Evolutionary conservation across 257 asterid species (phyloP).

Genomic region (Solanum etuberosum): DNA sequence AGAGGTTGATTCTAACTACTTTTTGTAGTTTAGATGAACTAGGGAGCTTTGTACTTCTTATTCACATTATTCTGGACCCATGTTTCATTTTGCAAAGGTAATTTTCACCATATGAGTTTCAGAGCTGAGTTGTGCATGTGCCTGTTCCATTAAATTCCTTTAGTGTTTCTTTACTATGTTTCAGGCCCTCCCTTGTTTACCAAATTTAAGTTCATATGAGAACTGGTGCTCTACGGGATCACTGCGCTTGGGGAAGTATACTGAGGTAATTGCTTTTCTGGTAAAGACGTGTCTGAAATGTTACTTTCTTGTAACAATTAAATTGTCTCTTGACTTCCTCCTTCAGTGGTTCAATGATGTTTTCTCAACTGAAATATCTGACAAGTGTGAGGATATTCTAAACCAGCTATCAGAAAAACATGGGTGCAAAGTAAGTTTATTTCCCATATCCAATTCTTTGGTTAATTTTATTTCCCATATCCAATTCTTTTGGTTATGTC

Average conservation of each 20-base stretch:
- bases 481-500: background rate
- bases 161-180: background rate
- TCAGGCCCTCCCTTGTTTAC: constrained; percentile 80
- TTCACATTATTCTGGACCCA: background rate
- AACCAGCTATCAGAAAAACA: constrained; percentile 54
- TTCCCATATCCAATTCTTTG: background rate
- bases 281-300: background rate
- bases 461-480: background rate
- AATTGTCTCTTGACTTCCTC: background rate
- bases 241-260: constrained; percentile 69
- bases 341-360: constrained; percentile 81
- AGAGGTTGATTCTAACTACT: background rate
- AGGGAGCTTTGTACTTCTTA: background rate
- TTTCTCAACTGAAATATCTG: constrained; percentile 72
- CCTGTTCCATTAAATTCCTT: background rate
- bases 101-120: background rate
- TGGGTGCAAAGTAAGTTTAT: constrained; percentile 64
- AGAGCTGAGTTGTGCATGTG: background rate
- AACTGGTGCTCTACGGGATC: constrained; percentile 35
- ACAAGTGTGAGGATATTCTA: constrained; percentile 75
- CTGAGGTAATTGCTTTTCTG: constrained; percentile 37
- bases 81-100: background rate
- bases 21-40: background rate
- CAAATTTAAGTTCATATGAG: constrained; percentile 47
- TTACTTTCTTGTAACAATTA: background rate